Conservation (phyloP, 1,284 basidiomycete species). For the Dichomitus squalens region DNA sequence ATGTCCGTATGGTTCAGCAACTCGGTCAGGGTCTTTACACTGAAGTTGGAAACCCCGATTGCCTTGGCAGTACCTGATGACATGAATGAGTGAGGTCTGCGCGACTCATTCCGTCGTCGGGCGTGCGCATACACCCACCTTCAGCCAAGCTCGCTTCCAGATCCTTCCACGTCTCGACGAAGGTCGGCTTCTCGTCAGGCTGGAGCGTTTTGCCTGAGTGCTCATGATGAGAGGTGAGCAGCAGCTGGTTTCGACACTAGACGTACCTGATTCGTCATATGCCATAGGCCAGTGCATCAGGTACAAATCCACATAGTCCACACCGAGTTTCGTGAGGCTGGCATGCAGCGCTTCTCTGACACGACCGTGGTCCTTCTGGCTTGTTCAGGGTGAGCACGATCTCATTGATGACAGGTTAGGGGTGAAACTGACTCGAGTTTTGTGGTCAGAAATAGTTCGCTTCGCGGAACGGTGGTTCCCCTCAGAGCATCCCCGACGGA, state of each 20-base stretch:
- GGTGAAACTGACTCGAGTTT: constrained; percentile 32
- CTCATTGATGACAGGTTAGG: neutral
- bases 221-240: neutral
- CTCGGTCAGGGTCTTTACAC: constrained; percentile 46
- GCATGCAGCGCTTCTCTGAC: constrained; percentile 60
- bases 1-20: constrained; percentile 41
- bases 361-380: constrained; percentile 56
- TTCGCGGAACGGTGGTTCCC: constrained; percentile 39
- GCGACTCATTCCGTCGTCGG: neutral
- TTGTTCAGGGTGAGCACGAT: neutral
- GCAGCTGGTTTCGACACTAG: constrained; percentile 17
- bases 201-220: constrained; percentile 11
- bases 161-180: constrained; percentile 24
- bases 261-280: constrained; percentile 26
- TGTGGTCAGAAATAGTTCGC: constrained; percentile 48
- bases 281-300: constrained; percentile 24
- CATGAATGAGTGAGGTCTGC: constrained; percentile 36
- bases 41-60: constrained; percentile 70
- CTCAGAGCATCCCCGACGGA: constrained; percentile 44
- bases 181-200: constrained; percentile 18
- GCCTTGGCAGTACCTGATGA: constrained; percentile 40
- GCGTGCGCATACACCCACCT: constrained; percentile 29
- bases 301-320: constrained; percentile 59
- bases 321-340: constrained; percentile 54
- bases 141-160: constrained; percentile 18